Evolutionary conservation across 768 basidiomycete species (phyloP).

Genomic region (Auricularia heimuer): DNA sequence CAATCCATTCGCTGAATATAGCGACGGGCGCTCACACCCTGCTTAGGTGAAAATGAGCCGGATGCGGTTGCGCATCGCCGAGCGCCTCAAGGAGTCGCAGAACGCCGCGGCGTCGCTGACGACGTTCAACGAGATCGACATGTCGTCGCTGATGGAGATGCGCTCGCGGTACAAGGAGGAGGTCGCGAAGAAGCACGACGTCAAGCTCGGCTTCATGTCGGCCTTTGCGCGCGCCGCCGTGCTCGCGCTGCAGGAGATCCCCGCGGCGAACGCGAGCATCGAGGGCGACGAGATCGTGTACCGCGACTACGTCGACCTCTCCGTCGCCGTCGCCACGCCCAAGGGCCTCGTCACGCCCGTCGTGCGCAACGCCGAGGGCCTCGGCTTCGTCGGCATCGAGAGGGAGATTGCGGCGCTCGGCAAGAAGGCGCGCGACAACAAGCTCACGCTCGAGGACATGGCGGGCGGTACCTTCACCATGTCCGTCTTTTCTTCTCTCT

Average conservation of each 20-base stretch:
- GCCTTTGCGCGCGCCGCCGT: conserved; percentile 85
- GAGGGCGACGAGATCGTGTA: conserved; percentile 93
- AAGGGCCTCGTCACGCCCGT: conserved; percentile 97
- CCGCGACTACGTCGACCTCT: conserved; percentile 84
- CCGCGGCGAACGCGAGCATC: conserved; percentile 87
- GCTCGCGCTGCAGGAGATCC: conserved; percentile 84
- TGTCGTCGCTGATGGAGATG: conserved; percentile 91
- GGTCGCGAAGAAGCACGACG: conserved; percentile 81
- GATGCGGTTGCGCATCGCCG: conserved; percentile 94
- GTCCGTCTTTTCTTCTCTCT: conserved; percentile 33
- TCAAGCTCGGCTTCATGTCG: conserved; percentile 98
- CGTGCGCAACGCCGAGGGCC: conserved; percentile 77
- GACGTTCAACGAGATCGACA: conserved; percentile 99
- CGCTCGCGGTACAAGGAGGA: conserved; percentile 90
- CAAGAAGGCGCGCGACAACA: conserved; percentile 90
- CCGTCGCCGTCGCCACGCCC: conserved; percentile 93
- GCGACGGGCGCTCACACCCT: not conserved
- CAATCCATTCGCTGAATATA: conserved; percentile 4
- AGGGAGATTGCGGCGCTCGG: conserved; percentile 84
- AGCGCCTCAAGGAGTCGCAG: conserved; percentile 96
- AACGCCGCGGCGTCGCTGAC: conserved; percentile 94
- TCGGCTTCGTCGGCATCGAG: conserved; percentile 88
- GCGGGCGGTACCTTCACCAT: conserved; percentile 98
- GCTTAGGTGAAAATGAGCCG: conserved; percentile 92
- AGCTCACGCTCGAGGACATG: conserved; percentile 97